These are phyloP conservation scores for Spizellomyces sp. DNA, from an alignment of 192 early-diverging fungal genomes.

Conservation along the genomic window DNA sequence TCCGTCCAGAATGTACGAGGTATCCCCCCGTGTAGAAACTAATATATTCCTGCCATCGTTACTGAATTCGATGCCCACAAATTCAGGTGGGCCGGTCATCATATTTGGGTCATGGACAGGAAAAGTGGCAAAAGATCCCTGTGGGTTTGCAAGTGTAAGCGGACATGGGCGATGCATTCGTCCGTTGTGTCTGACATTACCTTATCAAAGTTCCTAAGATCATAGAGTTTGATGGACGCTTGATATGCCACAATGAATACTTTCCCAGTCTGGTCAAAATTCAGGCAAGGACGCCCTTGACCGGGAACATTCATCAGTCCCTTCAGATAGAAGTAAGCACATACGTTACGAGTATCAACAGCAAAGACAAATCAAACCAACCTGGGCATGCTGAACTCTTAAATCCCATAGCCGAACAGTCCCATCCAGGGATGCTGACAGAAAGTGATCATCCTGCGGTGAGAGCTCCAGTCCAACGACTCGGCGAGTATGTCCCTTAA, in stretches of 20 bases:
- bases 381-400: conserved; percentile 58
- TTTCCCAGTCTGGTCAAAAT: conserved; percentile 78
- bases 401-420: conserved; percentile 88
- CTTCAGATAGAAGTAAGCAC: not conserved
- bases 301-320: conserved; percentile 15
- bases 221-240: conserved; percentile 67
- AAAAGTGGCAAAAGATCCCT: conserved; percentile 41
- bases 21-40: conserved; percentile 61
- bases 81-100: not conserved
- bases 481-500: conserved; percentile 79
- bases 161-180: not conserved
- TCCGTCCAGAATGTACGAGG: conserved; percentile 69
- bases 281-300: conserved; percentile 55
- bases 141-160: not conserved
- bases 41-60: conserved; percentile 78
- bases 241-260: conserved; percentile 73
- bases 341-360: not conserved
- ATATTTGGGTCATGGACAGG: conserved; percentile 11
- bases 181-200: conserved; percentile 7
- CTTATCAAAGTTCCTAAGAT: conserved; percentile 63
- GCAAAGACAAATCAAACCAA: conserved; percentile 22
- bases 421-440: conserved; percentile 81
- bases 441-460: conserved; percentile 74
- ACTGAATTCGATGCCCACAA: conserved; percentile 54
- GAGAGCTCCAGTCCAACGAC: conserved; percentile 84